Conservation (phyloP, 495 filamentous ascomycete species). For the Hyphodiscus hymeniophilus region DNA sequence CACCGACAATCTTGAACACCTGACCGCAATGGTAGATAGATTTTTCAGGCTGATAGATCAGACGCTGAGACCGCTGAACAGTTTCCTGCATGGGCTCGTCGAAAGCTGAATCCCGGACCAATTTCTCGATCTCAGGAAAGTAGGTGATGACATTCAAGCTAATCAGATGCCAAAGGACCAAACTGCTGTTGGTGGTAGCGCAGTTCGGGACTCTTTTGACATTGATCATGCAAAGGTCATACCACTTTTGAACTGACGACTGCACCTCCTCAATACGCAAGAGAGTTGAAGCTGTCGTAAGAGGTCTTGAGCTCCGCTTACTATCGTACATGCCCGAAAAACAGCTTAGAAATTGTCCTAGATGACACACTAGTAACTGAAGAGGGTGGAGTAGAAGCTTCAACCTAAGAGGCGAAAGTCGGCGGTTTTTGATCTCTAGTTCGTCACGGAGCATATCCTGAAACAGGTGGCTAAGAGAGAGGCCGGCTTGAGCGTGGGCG, state of each 20-base stretch:
- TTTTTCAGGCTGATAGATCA: constrained; percentile 45
- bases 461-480: constrained; percentile 49
- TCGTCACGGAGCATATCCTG: constrained; percentile 42
- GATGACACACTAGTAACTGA: constrained; percentile 39
- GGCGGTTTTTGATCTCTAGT: constrained; percentile 24
- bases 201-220: constrained; percentile 28
- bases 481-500: constrained; percentile 25
- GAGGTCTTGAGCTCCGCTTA: constrained; percentile 27
- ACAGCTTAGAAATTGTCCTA: constrained; percentile 39
- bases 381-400: constrained; percentile 44
- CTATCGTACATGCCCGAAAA: constrained; percentile 29
- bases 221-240: constrained; percentile 36
- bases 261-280: constrained; percentile 45
- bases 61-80: constrained; percentile 35
- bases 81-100: constrained; percentile 40
- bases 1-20: constrained; percentile 41
- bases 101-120: constrained; percentile 44
- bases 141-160: constrained; percentile 50
- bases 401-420: constrained; percentile 38
- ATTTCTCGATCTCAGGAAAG: constrained; percentile 49
- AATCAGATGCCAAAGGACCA: constrained; percentile 58
- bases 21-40: constrained; percentile 55
- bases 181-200: constrained; percentile 38
- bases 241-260: constrained; percentile 48
- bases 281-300: constrained; percentile 43